Percentiles rank a stretch among this genome's conserved stretches.
Evolutionary conservation across 495 filamentous ascomycete genomes (phyloP).

Genomic region (Hyaloscypha variabilis): DNA sequence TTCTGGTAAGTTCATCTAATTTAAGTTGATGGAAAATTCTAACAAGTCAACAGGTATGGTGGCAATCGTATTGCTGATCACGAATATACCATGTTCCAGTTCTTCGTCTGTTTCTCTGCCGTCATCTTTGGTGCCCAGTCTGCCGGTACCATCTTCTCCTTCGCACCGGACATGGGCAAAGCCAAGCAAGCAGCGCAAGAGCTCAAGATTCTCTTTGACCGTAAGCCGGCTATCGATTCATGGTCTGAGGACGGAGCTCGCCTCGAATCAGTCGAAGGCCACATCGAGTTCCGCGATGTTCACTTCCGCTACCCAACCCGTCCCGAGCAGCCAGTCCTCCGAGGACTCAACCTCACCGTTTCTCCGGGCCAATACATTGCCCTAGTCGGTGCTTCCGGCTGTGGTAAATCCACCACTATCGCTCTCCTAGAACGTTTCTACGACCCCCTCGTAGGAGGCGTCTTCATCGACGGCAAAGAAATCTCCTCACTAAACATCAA

Average conservation of each 20-base stretch:
- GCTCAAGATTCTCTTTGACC: conserved; percentile 79
- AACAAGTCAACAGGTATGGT: conserved; percentile 58
- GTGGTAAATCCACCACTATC: conserved; percentile 84
- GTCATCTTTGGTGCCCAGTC: conserved; percentile 84
- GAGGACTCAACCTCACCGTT: conserved; percentile 71
- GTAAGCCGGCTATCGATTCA: conserved; percentile 74
- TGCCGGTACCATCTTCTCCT: conserved; percentile 86
- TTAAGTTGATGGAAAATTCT: background rate
- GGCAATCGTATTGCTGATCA: conserved; percentile 71
- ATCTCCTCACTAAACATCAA: conserved; percentile 76
- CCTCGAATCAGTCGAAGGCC: conserved; percentile 61
- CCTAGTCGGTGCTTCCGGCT: conserved; percentile 79
- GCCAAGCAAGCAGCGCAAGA: conserved; percentile 77
- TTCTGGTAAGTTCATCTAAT: conserved; percentile 62
- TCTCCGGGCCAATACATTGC: conserved; percentile 79
- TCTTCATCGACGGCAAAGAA: conserved; percentile 75
- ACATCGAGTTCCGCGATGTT: conserved; percentile 77
- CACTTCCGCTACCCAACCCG: conserved; percentile 83
- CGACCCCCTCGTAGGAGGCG: conserved; percentile 71
- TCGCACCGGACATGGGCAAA: conserved; percentile 87
- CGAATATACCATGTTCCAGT: conserved; percentile 75
- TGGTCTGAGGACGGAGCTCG: conserved; percentile 76
- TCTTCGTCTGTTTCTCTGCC: conserved; percentile 82
- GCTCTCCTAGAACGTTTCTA: conserved; percentile 84
- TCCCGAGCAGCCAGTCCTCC: conserved; percentile 77